phyloP scores from a whole-genome alignment of 1,284 basidiomycete species.

The Boletus sp. region DNA sequence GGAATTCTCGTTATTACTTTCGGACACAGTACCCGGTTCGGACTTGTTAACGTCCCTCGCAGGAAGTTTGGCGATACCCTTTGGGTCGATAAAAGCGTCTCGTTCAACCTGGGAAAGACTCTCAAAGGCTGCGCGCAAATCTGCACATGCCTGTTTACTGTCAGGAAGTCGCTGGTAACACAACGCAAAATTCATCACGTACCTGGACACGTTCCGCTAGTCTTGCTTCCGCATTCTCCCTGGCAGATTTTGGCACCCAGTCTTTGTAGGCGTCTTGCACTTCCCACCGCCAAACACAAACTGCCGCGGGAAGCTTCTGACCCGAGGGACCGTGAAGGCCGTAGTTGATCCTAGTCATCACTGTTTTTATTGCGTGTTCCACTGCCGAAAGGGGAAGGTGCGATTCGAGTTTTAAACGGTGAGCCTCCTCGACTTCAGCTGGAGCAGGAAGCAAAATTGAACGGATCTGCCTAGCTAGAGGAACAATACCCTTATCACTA shows the following conservation, averaged over 20 bases:
- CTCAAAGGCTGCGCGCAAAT: slow-evolving; percentile 51
- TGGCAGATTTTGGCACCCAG: slow-evolving; percentile 68
- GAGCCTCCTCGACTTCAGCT: slow-evolving; percentile 49
- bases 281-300: slow-evolving; percentile 89
- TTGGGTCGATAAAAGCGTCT: slow-evolving; percentile 51
- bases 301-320: slow-evolving; percentile 50
- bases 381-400: slow-evolving; percentile 48
- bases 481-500: slow-evolving; percentile 65
- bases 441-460: slow-evolving; percentile 55
- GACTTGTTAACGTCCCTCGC: slow-evolving; percentile 37
- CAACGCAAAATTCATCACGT: slow-evolving; percentile 17
- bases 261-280: slow-evolving; percentile 53
- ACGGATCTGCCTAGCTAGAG: slow-evolving; percentile 63
- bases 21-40: slow-evolving; percentile 14
- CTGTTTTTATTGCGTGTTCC: slow-evolving; percentile 56
- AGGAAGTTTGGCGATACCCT: slow-evolving; percentile 40
- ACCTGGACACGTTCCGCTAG: slow-evolving; percentile 66
- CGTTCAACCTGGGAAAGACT: slow-evolving; percentile 53
- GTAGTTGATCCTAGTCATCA: slow-evolving; percentile 69
- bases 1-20: background rate
- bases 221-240: slow-evolving; percentile 63
- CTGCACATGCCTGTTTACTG: slow-evolving; percentile 52
- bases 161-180: slow-evolving; percentile 4
- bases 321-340: slow-evolving; percentile 55
- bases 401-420: slow-evolving; percentile 23